Conservation (phyloP, 2,329 filamentous ascomycete genomes). For the Colletotrichum tofieldiae region DNA sequence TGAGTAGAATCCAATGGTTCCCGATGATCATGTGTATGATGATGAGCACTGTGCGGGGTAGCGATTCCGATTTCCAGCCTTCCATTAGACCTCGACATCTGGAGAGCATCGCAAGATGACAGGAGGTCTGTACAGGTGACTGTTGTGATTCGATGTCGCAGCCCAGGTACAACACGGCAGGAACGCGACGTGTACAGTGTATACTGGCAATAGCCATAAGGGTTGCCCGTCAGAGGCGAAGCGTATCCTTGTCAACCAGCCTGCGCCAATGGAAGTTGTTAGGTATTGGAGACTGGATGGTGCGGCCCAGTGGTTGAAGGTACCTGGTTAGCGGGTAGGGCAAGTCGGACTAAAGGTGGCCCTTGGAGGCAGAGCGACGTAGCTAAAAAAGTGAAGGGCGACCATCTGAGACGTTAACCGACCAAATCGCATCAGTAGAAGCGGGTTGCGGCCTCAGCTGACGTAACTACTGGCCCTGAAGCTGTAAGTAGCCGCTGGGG, state of each 20-base stretch:
- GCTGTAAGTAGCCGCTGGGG: conserved; percentile 30
- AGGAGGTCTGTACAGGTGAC: background rate
- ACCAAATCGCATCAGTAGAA: conserved; percentile 31
- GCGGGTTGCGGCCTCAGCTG: conserved; percentile 28
- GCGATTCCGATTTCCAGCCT: conserved; percentile 1
- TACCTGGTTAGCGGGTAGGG: conserved; percentile 29
- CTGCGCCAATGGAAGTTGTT: background rate
- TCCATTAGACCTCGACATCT: background rate
- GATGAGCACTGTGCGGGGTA: conserved; percentile 22
- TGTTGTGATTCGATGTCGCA: background rate
- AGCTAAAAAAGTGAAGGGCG: conserved; percentile 25
- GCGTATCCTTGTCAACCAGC: conserved; percentile 24
- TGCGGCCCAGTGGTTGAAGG: conserved; percentile 14
- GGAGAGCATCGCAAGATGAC: background rate
- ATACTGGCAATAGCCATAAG: background rate
- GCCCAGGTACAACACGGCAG: background rate
- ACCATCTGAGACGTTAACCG: conserved; percentile 25
- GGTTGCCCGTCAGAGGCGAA: background rate
- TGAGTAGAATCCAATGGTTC: conserved; percentile 10
- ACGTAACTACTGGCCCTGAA: conserved; percentile 20
- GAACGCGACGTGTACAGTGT: background rate
- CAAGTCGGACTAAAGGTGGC: conserved; percentile 11
- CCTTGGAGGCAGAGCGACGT: conserved; percentile 10
- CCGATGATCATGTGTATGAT: conserved; percentile 7
- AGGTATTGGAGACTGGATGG: background rate